Conservation (phyloP, 2,329 filamentous ascomycete species). For the Leptographium flavum region DNA sequence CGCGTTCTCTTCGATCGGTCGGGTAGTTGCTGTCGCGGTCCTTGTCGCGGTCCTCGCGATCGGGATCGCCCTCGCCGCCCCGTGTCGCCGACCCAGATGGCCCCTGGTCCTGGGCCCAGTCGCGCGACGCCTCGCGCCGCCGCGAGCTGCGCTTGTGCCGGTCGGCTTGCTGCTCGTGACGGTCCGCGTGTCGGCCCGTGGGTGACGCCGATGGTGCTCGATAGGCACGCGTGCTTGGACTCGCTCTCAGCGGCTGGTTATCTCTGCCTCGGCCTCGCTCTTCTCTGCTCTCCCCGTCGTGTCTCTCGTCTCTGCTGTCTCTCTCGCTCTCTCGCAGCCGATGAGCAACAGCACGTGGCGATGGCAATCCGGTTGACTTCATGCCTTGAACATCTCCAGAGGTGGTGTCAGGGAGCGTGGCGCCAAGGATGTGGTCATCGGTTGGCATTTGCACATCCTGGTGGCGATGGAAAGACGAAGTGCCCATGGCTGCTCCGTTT, state of each 20-base stretch:
- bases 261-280: conserved; percentile 10
- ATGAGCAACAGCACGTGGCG: conserved; percentile 16
- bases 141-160: conserved; percentile 11
- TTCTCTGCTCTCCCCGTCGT: background rate
- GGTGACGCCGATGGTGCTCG: background rate
- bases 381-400: conserved; percentile 19
- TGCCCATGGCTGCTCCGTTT: conserved; percentile 13
- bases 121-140: conserved; percentile 14
- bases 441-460: conserved; percentile 28
- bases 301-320: conserved; percentile 12
- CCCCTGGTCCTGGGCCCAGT: conserved; percentile 16
- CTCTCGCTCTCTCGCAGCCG: conserved; percentile 11
- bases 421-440: conserved; percentile 21
- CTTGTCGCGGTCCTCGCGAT: background rate
- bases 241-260: background rate
- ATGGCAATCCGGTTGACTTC: conserved; percentile 17
- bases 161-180: conserved; percentile 3
- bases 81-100: background rate
- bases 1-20: conserved; percentile 11
- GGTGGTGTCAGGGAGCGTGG: conserved; percentile 7
- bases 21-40: conserved; percentile 10
- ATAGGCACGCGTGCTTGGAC: background rate
- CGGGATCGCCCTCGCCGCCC: conserved; percentile 5
- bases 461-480: conserved; percentile 12
- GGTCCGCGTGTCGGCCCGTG: background rate